Evolutionary conservation across 148 eudicot genomes (phyloP).

Genomic region (Vaccinium myrtillus): DNA sequence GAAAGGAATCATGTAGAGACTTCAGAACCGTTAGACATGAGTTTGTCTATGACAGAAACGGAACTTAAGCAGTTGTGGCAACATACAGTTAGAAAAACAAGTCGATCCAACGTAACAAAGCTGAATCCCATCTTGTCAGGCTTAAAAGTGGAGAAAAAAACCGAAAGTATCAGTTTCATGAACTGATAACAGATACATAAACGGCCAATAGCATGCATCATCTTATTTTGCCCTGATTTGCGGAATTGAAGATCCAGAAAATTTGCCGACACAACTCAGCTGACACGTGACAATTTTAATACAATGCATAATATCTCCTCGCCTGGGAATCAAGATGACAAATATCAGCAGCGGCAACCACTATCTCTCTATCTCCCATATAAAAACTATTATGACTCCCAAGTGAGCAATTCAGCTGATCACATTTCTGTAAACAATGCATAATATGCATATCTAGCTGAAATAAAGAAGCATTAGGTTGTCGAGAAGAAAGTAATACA

Average conservation of each 20-base stretch:
- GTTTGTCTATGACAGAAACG: not conserved
- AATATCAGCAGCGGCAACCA: not conserved
- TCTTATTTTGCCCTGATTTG: not conserved
- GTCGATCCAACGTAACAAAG: not conserved
- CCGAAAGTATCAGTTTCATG: not conserved
- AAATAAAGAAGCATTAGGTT: not conserved
- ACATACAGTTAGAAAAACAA: not conserved
- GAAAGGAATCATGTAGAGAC: not conserved
- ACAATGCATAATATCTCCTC: not conserved
- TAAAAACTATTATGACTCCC: not conserved
- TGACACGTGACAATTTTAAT: not conserved
- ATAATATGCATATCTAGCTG: not conserved
- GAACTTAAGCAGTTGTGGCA: not conserved
- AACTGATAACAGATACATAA: not conserved
- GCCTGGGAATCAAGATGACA: not conserved
- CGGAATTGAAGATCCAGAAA: not conserved
- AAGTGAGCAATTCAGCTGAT: not conserved
- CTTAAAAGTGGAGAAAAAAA: not conserved
- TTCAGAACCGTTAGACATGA: not conserved
- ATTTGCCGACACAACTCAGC: not conserved
- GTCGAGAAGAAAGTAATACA: not conserved
- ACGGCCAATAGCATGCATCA: not conserved
- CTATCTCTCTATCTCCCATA: not conserved
- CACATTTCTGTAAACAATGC: not conserved
- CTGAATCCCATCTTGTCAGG: not conserved